Evolutionary conservation across 805 yeast genomes (phyloP).

Genomic region (Torulaspora microellipsoides): DNA sequence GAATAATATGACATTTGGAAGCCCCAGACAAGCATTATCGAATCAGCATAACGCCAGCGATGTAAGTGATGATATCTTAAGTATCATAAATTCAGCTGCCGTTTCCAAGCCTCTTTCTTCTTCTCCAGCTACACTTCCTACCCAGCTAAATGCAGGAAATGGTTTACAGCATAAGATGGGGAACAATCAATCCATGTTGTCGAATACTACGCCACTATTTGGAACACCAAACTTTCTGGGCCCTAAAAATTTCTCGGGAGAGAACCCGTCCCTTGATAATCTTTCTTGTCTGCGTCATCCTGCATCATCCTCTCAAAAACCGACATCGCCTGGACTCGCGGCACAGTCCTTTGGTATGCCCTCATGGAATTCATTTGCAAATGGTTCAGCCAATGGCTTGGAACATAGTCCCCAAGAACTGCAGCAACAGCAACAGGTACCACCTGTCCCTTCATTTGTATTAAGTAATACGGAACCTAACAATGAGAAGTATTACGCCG

Average conservation of each 20-base stretch:
- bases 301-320: conserved; percentile 4
- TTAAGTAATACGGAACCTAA: conserved; percentile 8
- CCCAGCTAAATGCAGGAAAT: conserved; percentile 10
- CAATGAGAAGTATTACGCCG: conserved; percentile 19
- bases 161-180: conserved; percentile 1
- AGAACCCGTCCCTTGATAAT: conserved; percentile 4
- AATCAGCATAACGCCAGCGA: conserved; percentile 1
- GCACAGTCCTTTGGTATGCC: conserved; percentile 6
- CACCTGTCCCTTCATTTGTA: conserved; percentile 8
- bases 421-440: conserved; percentile 6
- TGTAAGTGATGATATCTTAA: conserved; percentile 26
- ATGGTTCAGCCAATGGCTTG: background rate
- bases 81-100: conserved; percentile 28
- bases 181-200: background rate
- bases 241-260: conserved; percentile 1
- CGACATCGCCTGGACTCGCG: conserved; percentile 3
- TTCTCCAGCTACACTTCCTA: conserved; percentile 22
- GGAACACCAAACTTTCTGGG: conserved; percentile 4
- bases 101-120: conserved; percentile 21
- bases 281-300: conserved; percentile 5
- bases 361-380: conserved; percentile 10
- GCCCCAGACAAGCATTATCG: conserved; percentile 1
- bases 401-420: background rate
- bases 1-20: conserved; percentile 16
- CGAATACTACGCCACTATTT: conserved; percentile 2